phyloP scores from a whole-genome alignment of 179 eudicot genomes.

The Gypsophila paniculata region DNA sequence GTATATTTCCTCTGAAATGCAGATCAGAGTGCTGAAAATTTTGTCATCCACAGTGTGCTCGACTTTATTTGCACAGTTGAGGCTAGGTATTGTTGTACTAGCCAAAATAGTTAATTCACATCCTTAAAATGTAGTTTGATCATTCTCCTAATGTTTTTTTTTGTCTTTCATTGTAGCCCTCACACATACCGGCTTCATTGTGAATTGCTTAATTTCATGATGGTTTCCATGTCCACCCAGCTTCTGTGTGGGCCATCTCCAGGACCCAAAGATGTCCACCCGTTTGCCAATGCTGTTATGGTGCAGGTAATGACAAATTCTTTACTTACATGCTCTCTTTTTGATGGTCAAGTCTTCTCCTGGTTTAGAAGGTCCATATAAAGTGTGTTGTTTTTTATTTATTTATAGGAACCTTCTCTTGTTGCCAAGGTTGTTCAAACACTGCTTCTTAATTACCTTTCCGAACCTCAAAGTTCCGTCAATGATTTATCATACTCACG shows the following conservation, averaged over 20 bases:
- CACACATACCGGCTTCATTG: constrained; percentile 69
- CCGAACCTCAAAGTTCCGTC: constrained; percentile 38
- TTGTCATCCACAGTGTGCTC: constrained; percentile 54
- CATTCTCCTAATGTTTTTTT: constrained; percentile 25
- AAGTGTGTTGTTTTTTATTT: constrained; percentile 19
- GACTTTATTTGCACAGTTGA: constrained; percentile 72
- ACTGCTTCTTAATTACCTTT: constrained; percentile 68
- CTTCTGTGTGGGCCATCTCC: constrained; percentile 86
- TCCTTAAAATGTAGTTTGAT: not conserved
- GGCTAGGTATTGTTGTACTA: constrained; percentile 49
- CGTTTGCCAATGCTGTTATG: constrained; percentile 79
- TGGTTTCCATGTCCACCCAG: constrained; percentile 89
- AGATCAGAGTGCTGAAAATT: constrained; percentile 54
- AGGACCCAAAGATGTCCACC: constrained; percentile 68
- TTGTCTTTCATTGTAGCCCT: constrained; percentile 45
- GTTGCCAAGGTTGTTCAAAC: constrained; percentile 57
- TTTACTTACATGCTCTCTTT: not conserved
- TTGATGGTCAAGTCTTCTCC: constrained; percentile 1
- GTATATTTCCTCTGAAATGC: constrained; percentile 27
- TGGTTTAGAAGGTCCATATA: constrained; percentile 6
- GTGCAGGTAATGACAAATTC: constrained; percentile 47
- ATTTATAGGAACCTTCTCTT: constrained; percentile 63
- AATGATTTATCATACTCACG: constrained; percentile 54
- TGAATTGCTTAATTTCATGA: constrained; percentile 81
- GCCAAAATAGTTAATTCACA: not conserved